Evolutionary conservation across 805 yeast species (phyloP), one percentile per base, ranked within the genome.

Genomic region (Dipodascopsis uninucleata): DNA sequence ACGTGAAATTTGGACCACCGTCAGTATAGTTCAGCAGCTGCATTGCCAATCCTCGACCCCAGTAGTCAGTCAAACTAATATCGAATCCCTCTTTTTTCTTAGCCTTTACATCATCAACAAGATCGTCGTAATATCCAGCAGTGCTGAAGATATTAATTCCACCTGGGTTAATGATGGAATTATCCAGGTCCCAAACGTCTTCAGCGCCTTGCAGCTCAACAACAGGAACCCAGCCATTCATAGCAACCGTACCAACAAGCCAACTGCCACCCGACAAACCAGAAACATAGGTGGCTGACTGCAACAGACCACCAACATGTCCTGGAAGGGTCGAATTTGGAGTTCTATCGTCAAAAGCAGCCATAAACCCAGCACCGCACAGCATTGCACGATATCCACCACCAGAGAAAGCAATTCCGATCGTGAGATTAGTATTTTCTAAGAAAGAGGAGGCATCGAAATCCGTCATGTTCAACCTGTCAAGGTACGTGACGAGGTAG

Each of bases 301-400:
- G 87, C 23, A 85, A 63, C 29, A 86, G 64, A 2, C 95, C 90
- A 26, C 88, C 88, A 28, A 85, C 62, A 4, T 84, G 81, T 16
- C 61, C 63, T 3, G 69, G 69, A 17, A 62, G 67, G 1, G 78
- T 69, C 5, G 79, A 72, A 45, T 71, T 74, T 2, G 61, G 65
- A 1, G 90, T 79, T 54, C 93, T 68, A 53, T 76, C 76, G 61
- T 86, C 96, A 45, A 84, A 65, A 1, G 90, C 95, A 1, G 88
- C 69, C n/a, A 85, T 65, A 58, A 78, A 77, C 28, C 95, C 95
- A 3, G 93, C 95, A 2, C 94, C 95, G 46, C 72, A 66, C 34
- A 86, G 64, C 85, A 87, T 84, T 28, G 95, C 93, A 52, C 96
- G 71, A 62, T 84, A 88, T 4, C 97, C 97, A 57, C 97, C 97